Base-by-base conservation (phyloP, 2,329 filamentous ascomycete species). In the Zalaria sp. region DNA sequence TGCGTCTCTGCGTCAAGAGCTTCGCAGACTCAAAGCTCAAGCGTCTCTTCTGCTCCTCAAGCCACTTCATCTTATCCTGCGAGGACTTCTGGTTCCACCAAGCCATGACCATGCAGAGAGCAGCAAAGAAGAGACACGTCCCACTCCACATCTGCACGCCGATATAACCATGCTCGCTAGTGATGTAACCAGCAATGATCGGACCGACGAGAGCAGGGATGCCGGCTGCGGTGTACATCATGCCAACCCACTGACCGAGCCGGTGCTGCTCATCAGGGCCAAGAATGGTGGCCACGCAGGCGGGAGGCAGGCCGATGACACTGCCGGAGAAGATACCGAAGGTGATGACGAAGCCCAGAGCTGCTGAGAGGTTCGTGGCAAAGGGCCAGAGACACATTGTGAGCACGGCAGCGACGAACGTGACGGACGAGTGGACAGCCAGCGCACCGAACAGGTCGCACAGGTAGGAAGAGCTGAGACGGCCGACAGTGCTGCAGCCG, bases 161-260 rank as follows among this genome's bases (percentile, higher is more conserved):
- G 38, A 68, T 47, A 47, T 63, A 70, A 41, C 40, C 43, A 44
- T 58, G 68, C 29, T 53, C 35, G 2, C 57, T 60, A 46, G 70
- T 62, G 34, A 71, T 52, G 44, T 65, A 56, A 6, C 68, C 68
- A 11, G 64, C 63, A 43, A 71, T 63, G 43, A 70, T 53, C 1
- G 68, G 68, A 2, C 68, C 68, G 4, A 59, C 55, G 6, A 72
- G 57, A 2, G 66, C 59, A n/a, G 62, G 64, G 1, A 64, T 49
- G 2, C 65, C 65, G 5, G 66, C 60, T 36, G 57, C 53, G 7
- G 60, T 62, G 55, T 70, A 72, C 67, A 71, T 69, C 67, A 71
- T 69, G 35, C 68, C 68, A 3, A 60, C 65, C 68, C 68, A 71
- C 41, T 71, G 67, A 9, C 68, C 68, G 5, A 71, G 61, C 42